phyloP scores from a whole-genome alignment of 306 rosid species.

The Gynostemma pentaphyllum region DNA sequence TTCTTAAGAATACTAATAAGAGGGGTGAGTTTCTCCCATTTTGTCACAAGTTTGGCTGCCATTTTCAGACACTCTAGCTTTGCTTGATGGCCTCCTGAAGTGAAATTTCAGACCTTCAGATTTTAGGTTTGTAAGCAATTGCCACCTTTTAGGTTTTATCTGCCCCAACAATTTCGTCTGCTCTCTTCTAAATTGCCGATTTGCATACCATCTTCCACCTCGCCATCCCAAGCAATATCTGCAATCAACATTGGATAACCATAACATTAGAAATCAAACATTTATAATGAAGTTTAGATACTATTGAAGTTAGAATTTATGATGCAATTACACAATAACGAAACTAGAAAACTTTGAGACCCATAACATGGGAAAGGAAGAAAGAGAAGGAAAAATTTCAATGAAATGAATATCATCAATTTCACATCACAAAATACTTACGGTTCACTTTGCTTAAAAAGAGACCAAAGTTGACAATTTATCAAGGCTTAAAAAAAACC shows the following conservation, averaged over 20 bases:
- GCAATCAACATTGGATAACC: neutral
- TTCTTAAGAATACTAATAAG: neutral
- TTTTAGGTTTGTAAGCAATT: conserved; percentile 46
- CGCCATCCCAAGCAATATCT: conserved; percentile 96
- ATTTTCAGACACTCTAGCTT: conserved; percentile 18
- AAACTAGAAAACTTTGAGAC: neutral
- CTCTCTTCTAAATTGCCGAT: conserved; percentile 63
- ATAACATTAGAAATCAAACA: neutral
- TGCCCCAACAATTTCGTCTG: conserved; percentile 81
- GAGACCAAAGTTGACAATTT: neutral
- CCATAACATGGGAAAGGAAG: neutral
- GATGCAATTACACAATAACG: neutral
- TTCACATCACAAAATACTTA: neutral
- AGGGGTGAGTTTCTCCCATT: neutral
- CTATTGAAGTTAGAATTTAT: too few relatives aligned
- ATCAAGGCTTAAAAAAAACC: too few relatives aligned
- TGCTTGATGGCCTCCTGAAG: neutral
- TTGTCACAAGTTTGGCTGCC: conserved; percentile 23
- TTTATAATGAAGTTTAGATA: neutral
- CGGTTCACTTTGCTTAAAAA: neutral
- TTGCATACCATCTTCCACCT: conserved; percentile 71
- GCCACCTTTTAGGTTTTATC: conserved; percentile 58
- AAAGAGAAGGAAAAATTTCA: neutral
- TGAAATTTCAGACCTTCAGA: conserved; percentile 45
- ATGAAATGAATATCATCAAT: neutral